These are phyloP conservation scores for Coemansia reversa DNA, from an alignment of 192 early-diverging fungal species.

Conservation along the genomic window DNA sequence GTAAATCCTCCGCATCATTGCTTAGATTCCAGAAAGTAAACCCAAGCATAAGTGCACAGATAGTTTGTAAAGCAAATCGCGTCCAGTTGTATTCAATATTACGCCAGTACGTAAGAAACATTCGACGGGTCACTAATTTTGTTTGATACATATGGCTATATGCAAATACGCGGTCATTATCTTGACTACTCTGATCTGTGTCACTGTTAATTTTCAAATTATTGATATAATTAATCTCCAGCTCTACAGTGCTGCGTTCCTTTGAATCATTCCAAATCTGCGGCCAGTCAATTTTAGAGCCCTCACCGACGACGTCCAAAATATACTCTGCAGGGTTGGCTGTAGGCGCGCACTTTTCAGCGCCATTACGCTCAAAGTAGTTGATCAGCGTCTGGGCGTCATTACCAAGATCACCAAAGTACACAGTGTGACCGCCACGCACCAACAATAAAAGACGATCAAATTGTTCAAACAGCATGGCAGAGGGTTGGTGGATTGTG, in stretches of 20 bases:
- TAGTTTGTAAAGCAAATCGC: slow-evolving; percentile 55
- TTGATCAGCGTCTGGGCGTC: slow-evolving; percentile 63
- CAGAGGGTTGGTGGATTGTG: slow-evolving; percentile 86
- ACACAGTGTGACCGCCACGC: slow-evolving; percentile 77
- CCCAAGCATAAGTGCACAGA: slow-evolving; percentile 60
- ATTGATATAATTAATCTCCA: slow-evolving; percentile 50
- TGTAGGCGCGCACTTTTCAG: slow-evolving; percentile 58
- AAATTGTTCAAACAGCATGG: slow-evolving; percentile 83
- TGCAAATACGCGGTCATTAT: slow-evolving; percentile 28
- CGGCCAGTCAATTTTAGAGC: slow-evolving; percentile 55
- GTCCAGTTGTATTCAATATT: slow-evolving; percentile 70
- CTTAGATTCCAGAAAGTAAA: slow-evolving; percentile 64
- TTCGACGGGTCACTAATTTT: slow-evolving; percentile 61
- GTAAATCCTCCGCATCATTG: slow-evolving; percentile 57
- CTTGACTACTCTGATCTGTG: slow-evolving; percentile 12
- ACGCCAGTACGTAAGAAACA: slow-evolving; percentile 70
- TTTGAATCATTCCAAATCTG: slow-evolving; percentile 51
- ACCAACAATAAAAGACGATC: slow-evolving; percentile 78
- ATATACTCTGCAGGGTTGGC: slow-evolving; percentile 89
- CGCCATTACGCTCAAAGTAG: slow-evolving; percentile 79
- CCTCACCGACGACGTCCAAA: slow-evolving; percentile 75
- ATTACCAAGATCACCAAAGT: slow-evolving; percentile 75
- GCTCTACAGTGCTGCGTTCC: slow-evolving; percentile 23
- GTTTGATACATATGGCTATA: slow-evolving; percentile 52
- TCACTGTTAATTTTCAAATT: slow-evolving; percentile 15